Evolutionary conservation across 2,329 filamentous ascomycete genomes (phyloP), one percentile per base, ranked within the genome.

Genomic region (Hymenoscyphus infarciens): DNA sequence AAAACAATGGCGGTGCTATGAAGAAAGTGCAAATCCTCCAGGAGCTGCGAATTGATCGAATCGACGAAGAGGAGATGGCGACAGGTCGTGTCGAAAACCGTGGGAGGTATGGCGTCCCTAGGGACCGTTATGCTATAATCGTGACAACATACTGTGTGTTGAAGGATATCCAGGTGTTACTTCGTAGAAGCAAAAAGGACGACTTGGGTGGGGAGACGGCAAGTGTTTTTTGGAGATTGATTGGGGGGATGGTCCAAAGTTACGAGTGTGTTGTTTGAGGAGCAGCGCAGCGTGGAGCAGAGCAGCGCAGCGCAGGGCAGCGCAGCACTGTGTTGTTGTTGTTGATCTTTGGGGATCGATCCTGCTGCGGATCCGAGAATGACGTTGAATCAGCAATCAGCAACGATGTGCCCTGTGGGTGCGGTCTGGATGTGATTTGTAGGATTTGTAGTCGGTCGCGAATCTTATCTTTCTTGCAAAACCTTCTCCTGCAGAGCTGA

Each of bases 51-150:
- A 49, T 49, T 22, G 42, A 49, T 49, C n/a, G 42, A 42, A 13
- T 19, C 22, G 33, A 60, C 38, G 16, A 29, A 60, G 8, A 11
- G 29, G 49, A 56, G 19, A 22, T 33, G 52, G 52, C 52, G 35
- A 42, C 29, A 56, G 45, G 56, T 61, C 59, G 61, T 61, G 60
- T 66, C 61, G 57, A 65, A 68, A 68, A 66, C 64, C 61, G 64
- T 65, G 42, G 55, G 62, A 45, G 63, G 61, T 45, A 63, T 71
- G 69, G 75, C 75, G 78, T 80, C 78, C 78, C 78, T 78, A 75
- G 73, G 78, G 78, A 80, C 78, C 70, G 76, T 73, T 64, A 57
- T 71, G 75, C 74, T 77, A 77, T 77, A 76, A 77, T 64, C 61
- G 61, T 57, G 63, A 66, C 42, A 66, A 72, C 74, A 76, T 76